Evolutionary conservation across 345 rosid species (phyloP), one percentile per base, ranked within the genome.

Genomic region (Bruguiera gymnorhiza): DNA sequence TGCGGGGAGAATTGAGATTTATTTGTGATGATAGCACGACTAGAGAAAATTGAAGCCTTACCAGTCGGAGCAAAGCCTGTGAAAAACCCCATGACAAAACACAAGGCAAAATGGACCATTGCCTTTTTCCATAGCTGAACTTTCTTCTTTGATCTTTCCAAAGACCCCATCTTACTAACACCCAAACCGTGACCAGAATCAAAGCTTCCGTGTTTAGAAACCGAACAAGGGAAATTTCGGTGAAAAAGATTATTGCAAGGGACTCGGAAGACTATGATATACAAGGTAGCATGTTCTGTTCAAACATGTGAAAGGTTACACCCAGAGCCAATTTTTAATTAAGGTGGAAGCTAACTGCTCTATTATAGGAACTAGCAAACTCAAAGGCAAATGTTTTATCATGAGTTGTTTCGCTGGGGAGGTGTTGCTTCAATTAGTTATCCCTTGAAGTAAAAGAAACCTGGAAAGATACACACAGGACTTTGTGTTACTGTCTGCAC

Each of bases 41-140:
- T 65, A 52, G 86, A 69, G 60, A 86, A 81, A 43, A 79, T 34
- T 9, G 93, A 75, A 75, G 78, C 27, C 59, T 88, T 86, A 24
- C 86, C 83, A 13, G 90, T 72, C 34, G 99, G 97, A 72, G 99
- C 97, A 75, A 91, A 86, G 34, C 98, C 98, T 51, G 85, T 76
- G 85, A 91, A 89, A 72, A 89, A 89, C 11, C 98, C 98, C 91
- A 90, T 88, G 43, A 87, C 87, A 65, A 93, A 93, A 70, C 98
- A 93, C 23, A 93, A 60, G 62, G 87, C 76, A 78, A 93, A 93
- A 73, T 88, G 98, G 29, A 88, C 84, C 6, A 77, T 77, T 31
- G 96, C 98, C 80, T 87, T 91, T 79, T 88, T 89, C 98, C 97
- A 93, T 79, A 88, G 24, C 67, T 78, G 98, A 63, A 75, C 76